These are phyloP conservation scores for Backusella parvicylindrica DNA, from an alignment of 192 early-diverging fungal genomes.

Conservation along the genomic window DNA sequence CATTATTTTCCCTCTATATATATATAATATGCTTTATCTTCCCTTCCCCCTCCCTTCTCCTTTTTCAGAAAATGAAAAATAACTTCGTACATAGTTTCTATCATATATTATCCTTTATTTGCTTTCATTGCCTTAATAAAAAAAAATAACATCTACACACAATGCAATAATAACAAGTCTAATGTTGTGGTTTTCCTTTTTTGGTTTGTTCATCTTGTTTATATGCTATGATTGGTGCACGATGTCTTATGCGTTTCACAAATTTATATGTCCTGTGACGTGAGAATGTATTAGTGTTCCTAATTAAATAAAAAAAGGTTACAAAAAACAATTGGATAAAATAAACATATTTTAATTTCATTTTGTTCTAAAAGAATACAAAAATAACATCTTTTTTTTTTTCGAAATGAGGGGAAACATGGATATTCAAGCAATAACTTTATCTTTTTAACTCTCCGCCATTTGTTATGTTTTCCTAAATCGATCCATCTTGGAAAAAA, in stretches of 20 bases:
- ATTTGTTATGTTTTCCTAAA: not conserved
- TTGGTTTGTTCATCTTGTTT: conserved; percentile 2
- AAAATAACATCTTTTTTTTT: not conserved
- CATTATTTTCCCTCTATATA: not conserved
- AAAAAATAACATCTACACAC: not conserved
- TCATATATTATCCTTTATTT: conserved; percentile 1
- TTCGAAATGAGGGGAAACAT: not conserved
- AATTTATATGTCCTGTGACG: not conserved
- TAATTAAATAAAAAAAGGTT: conserved; percentile 3
- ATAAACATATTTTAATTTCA: not conserved
- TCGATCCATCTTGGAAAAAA: not conserved
- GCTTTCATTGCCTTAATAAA: conserved; percentile 4
- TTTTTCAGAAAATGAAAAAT: not conserved
- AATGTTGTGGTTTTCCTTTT: not conserved
- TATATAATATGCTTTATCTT: conserved; percentile 10
- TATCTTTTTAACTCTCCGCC: not conserved
- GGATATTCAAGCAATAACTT: not conserved
- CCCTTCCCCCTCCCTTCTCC: not conserved
- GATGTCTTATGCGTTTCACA: not conserved
- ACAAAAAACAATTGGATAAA: not conserved
- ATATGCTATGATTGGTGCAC: not conserved
- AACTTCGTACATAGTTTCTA: not conserved
- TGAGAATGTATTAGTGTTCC: conserved; percentile 5
- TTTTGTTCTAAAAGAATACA: not conserved
- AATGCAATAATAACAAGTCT: not conserved